These are phyloP conservation scores for Oenanthe javanica DNA, from an alignment of 140 eudicot species.

Conservation along the genomic window DNA sequence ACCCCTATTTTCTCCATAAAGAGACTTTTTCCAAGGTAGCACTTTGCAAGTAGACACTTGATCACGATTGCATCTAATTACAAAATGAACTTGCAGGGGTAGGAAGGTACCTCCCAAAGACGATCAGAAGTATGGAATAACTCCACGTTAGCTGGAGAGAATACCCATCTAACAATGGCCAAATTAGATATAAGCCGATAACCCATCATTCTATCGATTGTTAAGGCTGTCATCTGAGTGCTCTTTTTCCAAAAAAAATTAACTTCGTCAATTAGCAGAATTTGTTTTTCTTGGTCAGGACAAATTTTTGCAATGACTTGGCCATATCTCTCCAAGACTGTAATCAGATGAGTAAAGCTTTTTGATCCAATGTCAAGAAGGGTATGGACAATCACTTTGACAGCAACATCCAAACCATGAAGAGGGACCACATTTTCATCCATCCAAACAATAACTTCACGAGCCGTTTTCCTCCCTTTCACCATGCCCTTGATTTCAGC, in stretches of 20 bases:
- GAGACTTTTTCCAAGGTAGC: neutral
- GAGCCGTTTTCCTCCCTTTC: slow-evolving; percentile 70
- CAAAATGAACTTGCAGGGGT: neutral
- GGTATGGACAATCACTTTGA: slow-evolving; percentile 74
- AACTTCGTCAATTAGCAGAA: slow-evolving; percentile 67
- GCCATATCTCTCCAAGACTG: slow-evolving; percentile 91
- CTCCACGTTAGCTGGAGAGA: slow-evolving; percentile 57
- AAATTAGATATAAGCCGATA: slow-evolving; percentile 92
- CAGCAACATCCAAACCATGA: slow-evolving; percentile 58
- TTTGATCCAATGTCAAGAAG: slow-evolving; percentile 92
- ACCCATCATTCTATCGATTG: slow-evolving; percentile 97
- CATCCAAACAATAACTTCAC: slow-evolving; percentile 74
- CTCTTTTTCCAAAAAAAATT: slow-evolving; percentile 75
- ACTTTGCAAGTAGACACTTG: neutral
- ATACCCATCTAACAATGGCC: slow-evolving; percentile 94
- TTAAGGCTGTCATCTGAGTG: slow-evolving; percentile 80
- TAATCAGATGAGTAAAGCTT: slow-evolving; percentile 91
- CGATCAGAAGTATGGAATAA: slow-evolving; percentile 85
- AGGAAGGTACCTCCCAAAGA: slow-evolving; percentile 76
- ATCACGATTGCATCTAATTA: slow-evolving; percentile 2
- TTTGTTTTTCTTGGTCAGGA: slow-evolving; percentile 74
- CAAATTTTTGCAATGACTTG: slow-evolving; percentile 75
- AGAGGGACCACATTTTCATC: slow-evolving; percentile 61
- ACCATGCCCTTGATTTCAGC: slow-evolving; percentile 72
- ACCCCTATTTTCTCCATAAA: neutral